These are phyloP conservation scores for Arachis monticola DNA, from an alignment of 331 rosid genomes.

Conservation along the genomic window DNA sequence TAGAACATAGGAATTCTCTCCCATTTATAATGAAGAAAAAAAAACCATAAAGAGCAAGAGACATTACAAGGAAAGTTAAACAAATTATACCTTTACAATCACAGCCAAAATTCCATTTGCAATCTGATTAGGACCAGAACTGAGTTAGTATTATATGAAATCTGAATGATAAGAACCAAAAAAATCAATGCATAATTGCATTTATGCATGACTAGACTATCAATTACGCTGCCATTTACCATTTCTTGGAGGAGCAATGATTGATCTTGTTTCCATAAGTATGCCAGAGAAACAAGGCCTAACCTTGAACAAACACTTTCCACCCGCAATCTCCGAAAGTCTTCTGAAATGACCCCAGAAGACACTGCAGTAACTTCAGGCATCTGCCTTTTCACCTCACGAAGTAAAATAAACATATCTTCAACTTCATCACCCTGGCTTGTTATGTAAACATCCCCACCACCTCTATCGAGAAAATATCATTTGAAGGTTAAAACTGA, in stretches of 20 bases:
- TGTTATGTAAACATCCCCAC: not conserved
- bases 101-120: constrained; percentile 76
- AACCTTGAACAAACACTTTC: constrained; percentile 99
- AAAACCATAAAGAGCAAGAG: not conserved
- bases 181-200: not conserved
- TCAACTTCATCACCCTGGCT: constrained; percentile 97
- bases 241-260: constrained; percentile 90
- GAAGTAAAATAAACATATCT: constrained; percentile 84
- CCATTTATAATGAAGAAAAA: constrained; percentile 13
- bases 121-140: constrained; percentile 61
- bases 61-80: too few species aligned
- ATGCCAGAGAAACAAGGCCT: constrained; percentile 97
- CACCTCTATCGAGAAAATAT: constrained; percentile 30
- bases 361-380: constrained; percentile 83
- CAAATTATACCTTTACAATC: constrained; percentile 77
- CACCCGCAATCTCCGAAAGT: constrained; percentile 93
- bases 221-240: constrained; percentile 59
- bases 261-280: constrained; percentile 96
- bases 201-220: constrained; percentile 15
- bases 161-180: not conserved
- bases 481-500: constrained; percentile 32
- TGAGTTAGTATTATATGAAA: constrained; percentile 33
- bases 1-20: constrained; percentile 15
- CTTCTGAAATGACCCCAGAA: constrained; percentile 98
- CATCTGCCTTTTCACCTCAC: constrained; percentile 85